Evolutionary conservation across 2,329 filamentous ascomycete species (phyloP), one percentile per base, ranked within the genome.

Genomic region (Microsporum canis): DNA sequence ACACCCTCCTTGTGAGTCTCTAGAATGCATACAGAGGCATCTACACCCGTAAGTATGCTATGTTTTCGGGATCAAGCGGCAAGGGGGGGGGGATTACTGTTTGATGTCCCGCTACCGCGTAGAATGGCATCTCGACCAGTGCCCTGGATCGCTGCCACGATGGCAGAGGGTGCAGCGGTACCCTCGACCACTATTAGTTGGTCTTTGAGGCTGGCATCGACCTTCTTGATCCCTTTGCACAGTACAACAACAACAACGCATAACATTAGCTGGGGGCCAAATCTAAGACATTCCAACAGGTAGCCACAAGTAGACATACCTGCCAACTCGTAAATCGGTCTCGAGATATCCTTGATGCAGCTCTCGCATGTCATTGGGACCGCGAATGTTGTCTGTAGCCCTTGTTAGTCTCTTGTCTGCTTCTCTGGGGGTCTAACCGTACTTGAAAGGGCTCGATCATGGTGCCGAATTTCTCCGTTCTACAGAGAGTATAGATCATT

Each of bases 51-150:
- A 2, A 36, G 39, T 36, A 41, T 14, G 38, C 3, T 6, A 6
- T 27, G 34, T n/a, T 8, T 34, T 31, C 17, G 31, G 8, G 17
- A 33, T 53, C n/a, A 23, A 4, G 31, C 8, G 2, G 5, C 4
- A 17, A 55, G 31, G n/a, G 27, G n/a, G 31, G 31, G 14, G 23
- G 12, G 39, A 14, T 23, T 71, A 91, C 89, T 89, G 76, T 96
- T 87, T 71, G 89, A 87, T 68, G 81, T 83, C 65, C 94, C 94
- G 63, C 88, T 91, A 60, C 94, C 94, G 67, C 94, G 87, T 62
- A 99, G 78, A 70, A 99, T 96, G 53, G 92, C 92, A 82, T 97
- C 92, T 70, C 91, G 85, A 59, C 94, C 94, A 7, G 91, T 96
- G 51, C 82, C 80, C 77, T 96, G 88, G 65, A 97, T 95, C 5